Base-by-base conservation (phyloP, 2,329 filamentous ascomycete species). In the Thielaviopsis punctulata region DNA sequence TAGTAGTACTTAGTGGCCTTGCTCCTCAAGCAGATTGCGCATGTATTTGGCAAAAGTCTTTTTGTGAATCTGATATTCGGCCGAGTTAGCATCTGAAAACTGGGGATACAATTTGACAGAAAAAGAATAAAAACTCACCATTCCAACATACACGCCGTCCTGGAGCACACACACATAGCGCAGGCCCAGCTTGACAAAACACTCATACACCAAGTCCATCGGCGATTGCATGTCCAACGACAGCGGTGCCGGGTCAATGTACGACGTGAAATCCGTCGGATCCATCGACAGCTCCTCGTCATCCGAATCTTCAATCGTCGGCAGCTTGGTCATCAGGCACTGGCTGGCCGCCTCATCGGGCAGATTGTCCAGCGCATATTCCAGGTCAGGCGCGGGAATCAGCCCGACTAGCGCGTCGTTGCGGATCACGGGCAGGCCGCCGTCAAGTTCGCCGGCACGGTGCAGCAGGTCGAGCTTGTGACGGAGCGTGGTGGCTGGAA, bases 31-130 rank as follows among this genome's bases (percentile, higher is more conserved):
- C 45, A 89, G 68, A 62, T 93, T 84, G 59, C 89, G 86, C 66
- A 94, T 83, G 63, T 94, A 95, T 65, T 86, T 89, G 55, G 95
- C 90, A 69, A 98, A 96, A 3, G 80, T 82, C 71, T 98, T 98
- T 71, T 96, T 96, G 66, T 98, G 92, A 49, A 83, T 77, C 82
- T 86, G 27, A n/a, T 18, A 23, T 13, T 6, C 23, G 15, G 2
- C 18, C n/a, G 9, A 3, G 44, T n/a, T 19, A 39, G 41, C 23
- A 48, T 50, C 7, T 24, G 5, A 46, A n/a, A 50, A 24, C 10
- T 19, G 25, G 13, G 9, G 13, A 48, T n/a, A n/a, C n/a, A n/a
- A n/a, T n/a, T n/a, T n/a, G n/a, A n/a, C n/a, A n/a, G 22, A 18
- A 9, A 30, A 15, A 23, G 21, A 8, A 25, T 18, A 45, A 50